Percentiles rank a stretch among this genome's conserved stretches.
Conservation (phyloP, 176 grass and related monocot species). For the Juncus effusus region DNA sequence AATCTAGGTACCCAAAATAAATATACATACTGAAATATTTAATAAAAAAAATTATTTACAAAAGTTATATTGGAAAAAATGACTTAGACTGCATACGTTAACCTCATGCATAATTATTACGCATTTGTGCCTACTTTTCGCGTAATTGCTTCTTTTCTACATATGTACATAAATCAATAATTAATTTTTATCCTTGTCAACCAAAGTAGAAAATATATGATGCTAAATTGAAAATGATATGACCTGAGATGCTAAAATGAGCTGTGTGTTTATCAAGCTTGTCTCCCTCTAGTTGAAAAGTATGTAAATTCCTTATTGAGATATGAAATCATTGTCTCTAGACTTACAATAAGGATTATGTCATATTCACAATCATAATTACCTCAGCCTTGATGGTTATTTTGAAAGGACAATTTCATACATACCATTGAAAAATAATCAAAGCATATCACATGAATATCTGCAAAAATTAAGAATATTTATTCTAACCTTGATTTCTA, state of each 20-base stretch:
- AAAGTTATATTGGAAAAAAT: no score
- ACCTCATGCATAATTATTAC: no score
- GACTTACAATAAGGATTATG: conserved; percentile 8
- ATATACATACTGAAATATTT: no score
- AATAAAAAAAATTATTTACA: no score
- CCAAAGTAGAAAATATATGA: conserved; percentile 14
- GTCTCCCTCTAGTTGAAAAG: conserved; percentile 10
- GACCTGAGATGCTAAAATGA: conserved; percentile 14
- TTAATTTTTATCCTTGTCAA: conserved; percentile 24
- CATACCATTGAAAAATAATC: no score
- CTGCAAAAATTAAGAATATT: no score
- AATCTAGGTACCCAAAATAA: no score
- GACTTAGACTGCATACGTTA: no score
- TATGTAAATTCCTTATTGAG: conserved; percentile 5
- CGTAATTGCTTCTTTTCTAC: no score
- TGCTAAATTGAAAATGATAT: conserved; percentile 23
- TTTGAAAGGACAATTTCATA: background rate
- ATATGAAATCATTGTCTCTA: conserved; percentile 6
- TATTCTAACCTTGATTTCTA: no score
- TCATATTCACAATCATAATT: conserved; percentile 14
- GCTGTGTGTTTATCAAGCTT: conserved; percentile 13
- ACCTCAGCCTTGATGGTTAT: conserved; percentile 9
- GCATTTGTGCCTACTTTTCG: no score
- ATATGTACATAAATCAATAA: background rate
- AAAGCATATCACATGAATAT: no score